Evolutionary conservation across 2,329 filamentous ascomycete genomes (phyloP), one percentile per base, ranked within the genome.

Genomic region (Aureobasidium sp.): DNA sequence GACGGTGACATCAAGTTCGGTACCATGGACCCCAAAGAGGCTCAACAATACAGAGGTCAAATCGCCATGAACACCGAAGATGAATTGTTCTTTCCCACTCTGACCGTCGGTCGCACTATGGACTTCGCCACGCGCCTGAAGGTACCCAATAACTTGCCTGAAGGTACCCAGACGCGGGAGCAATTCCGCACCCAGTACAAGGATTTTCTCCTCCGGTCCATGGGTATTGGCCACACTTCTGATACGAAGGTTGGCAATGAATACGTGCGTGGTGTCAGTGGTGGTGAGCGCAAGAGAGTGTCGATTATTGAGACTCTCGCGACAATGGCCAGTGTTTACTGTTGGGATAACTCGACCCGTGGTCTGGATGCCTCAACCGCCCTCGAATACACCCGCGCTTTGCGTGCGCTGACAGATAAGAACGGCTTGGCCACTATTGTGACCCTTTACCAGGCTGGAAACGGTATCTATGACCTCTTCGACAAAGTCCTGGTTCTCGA

Each of bases 401-500:
- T 88, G n/a, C 77, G 86, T 8, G 80, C 82, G 5, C 77, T 88
- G 79, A 87, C 85, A 0, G 84, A 88, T 64, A 78, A 85, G 1
- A 74, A 83, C 4, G 82, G 83, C 0, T 74, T 86, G 4, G 75
- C 83, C 0, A 81, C 83, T 0, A 82, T 87, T 50, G 83, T 87
- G 14, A 86, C 85, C 0, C 76, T 88, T 0, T 89, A 90, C 69
- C 87, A 89, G 68, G 86, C 87, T 3, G 84, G 85, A 6, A 87
- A 89, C 61, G 84, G 81, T 27, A 88, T 89, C 63, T 88, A 87
- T 69, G 76, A 87, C 29, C 77, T 85, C 0, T 89, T 89, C 69
- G 85, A 89, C 70, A 89, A 89, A 68, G 85, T 88, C 0, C 76
- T 89, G 0, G 80, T 89, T 9, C 78, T 89, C 3, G 85, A 89